Base-by-base conservation (phyloP, 75 land plant species). In the Cryptomeria japonica region DNA sequence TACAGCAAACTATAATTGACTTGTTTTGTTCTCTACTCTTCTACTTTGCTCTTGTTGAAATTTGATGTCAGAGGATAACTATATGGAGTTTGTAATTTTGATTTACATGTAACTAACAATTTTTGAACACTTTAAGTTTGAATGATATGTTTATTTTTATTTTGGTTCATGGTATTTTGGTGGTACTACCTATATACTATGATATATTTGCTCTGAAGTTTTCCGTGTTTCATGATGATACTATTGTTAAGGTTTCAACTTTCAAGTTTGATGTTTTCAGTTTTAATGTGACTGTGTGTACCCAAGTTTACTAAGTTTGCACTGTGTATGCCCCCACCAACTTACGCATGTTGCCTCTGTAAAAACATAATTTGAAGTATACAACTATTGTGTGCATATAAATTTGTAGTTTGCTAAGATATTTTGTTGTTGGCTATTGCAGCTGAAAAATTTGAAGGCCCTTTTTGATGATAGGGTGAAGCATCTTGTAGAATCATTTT, bases 391-490 rank as follows among this genome's bases (percentile, higher is more conserved):
- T 36, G 8, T 79, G 28, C 82, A 18, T 18, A 19, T 41, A 39
- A 18, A 39, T 73, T 19, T 85, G 8, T 61, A 84, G 46, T n/a
- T 38, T 31, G 72, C 78, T 64, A 51, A 73, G 42, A 44, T 38
- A 25, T 25, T 75, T 79, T 75, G 73, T 28, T 83, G 36, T 53
- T 83, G 86, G 85, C 39, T 88, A 36, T 70, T 90, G 79, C 94
- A 97, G 99, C 92, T 86, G 82, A 93, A 90, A 83, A 87, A 68
- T 28, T 86, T 97, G 89, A 88, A 88, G 49, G 88, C 83, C n/a
- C 80, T 96, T 41, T 97, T 89, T 55, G 89, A 90, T 22, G 88
- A 93, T 15, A 97, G 92, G 89, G 97, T 94, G 88, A 94, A 95
- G 89, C 64, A 49, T 34, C 83, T 96, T 89, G 94, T 93, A 47